Evolutionary conservation across 768 basidiomycete genomes (phyloP).

Genomic region (Phlebiopsis gigantea): DNA sequence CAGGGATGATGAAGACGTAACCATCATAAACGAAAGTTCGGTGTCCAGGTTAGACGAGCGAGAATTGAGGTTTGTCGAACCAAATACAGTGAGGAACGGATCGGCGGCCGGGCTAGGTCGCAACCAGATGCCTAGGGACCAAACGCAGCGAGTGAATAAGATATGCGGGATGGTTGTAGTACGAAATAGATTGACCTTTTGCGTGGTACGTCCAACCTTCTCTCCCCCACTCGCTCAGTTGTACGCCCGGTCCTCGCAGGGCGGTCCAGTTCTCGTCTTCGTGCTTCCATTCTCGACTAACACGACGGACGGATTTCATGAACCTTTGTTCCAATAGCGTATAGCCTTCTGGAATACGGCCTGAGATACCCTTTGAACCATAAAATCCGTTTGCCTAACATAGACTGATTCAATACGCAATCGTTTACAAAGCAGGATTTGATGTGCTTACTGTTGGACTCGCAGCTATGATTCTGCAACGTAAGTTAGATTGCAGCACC

Average conservation of each 20-base stretch:
- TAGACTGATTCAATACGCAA: background rate
- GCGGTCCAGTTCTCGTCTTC: slow-evolving; percentile 14
- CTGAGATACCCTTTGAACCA: slow-evolving; percentile 83
- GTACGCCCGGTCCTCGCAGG: slow-evolving; percentile 42
- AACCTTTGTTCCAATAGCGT: slow-evolving; percentile 84
- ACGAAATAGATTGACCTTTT: slow-evolving; percentile 60
- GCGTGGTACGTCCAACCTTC: slow-evolving; percentile 97
- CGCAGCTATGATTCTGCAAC: slow-evolving; percentile 76
- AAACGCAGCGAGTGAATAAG: background rate
- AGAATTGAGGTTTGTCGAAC: slow-evolving; percentile 92
- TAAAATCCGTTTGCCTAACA: slow-evolving; percentile 92
- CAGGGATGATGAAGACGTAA: slow-evolving; percentile 52
- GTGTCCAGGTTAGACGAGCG: slow-evolving; percentile 89
- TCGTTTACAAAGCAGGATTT: background rate
- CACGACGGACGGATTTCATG: slow-evolving; percentile 54
- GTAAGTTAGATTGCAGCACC: slow-evolving; percentile 51
- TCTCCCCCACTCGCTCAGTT: slow-evolving; percentile 83
- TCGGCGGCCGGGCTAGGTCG: slow-evolving; percentile 46
- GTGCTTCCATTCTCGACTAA: slow-evolving; percentile 31
- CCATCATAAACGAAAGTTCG: slow-evolving; percentile 83
- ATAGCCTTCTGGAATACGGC: slow-evolving; percentile 93
- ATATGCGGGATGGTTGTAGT: background rate
- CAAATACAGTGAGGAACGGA: slow-evolving; percentile 80
- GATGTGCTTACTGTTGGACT: slow-evolving; percentile 65
- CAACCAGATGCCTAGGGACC: slow-evolving; percentile 74